These are phyloP conservation scores for Aureobasidium sp. DNA, from an alignment of 2,329 filamentous ascomycete species.

Conservation along the genomic window DNA sequence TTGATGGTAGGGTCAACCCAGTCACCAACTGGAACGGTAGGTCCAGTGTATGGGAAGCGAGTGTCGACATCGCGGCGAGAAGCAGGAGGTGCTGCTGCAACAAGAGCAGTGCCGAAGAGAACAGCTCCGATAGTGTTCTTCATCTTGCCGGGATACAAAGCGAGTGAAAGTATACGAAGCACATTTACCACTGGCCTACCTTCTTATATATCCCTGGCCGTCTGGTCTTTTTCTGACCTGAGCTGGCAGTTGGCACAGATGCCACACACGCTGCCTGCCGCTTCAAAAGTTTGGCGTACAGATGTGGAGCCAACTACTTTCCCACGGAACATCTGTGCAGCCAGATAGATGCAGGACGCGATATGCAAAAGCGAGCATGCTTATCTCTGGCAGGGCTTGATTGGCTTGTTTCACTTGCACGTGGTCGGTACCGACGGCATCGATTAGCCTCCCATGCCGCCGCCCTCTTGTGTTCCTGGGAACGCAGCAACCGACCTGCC, in stretches of 20 bases:
- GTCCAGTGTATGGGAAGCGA: constrained; percentile 43
- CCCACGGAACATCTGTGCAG: neutral
- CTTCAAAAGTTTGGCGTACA: neutral
- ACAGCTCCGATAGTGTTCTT: constrained; percentile 10
- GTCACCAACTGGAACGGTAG: constrained; percentile 43
- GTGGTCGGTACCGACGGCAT: constrained; percentile 11
- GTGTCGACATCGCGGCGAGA: constrained; percentile 33
- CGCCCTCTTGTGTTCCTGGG: neutral
- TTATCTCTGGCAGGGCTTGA: neutral
- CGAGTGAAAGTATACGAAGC: neutral
- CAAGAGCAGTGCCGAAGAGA: constrained; percentile 3
- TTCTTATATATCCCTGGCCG: neutral
- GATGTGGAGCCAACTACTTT: neutral
- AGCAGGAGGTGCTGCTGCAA: constrained; percentile 7
- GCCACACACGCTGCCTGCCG: neutral
- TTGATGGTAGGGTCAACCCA: constrained; percentile 46
- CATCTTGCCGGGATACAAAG: neutral
- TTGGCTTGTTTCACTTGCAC: neutral
- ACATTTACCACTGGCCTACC: neutral
- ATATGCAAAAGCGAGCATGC: constrained; percentile 1
- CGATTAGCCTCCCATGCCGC: neutral
- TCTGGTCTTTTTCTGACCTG: neutral
- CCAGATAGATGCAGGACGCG: constrained; percentile 3
- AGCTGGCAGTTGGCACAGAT: neutral
- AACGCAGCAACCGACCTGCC: neutral